Evolutionary conservation across 208 protist genomes (phyloP).

Genomic region (Wallacemonas sp.): DNA sequence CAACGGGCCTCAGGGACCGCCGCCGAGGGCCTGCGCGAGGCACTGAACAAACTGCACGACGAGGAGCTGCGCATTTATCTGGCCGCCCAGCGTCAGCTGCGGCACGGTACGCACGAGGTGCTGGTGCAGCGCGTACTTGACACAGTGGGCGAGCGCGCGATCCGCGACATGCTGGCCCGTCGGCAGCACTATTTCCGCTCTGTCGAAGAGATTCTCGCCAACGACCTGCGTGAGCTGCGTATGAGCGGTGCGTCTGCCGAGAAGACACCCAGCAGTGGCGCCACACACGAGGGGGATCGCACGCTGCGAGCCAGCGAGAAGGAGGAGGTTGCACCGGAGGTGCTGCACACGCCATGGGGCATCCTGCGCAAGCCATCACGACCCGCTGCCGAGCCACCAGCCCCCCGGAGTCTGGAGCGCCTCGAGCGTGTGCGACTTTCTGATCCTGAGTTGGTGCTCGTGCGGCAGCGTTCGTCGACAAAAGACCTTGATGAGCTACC

Average conservation of each 20-base stretch:
- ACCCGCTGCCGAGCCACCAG: conserved; percentile 3
- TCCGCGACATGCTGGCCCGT: conserved; percentile 77
- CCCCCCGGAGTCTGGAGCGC: conserved; percentile 37
- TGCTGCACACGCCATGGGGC: conserved; percentile 86
- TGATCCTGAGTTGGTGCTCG: conserved; percentile 59
- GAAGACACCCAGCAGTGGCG: background rate
- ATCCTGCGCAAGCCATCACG: conserved; percentile 66
- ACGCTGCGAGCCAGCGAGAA: conserved; percentile 46
- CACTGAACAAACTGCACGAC: conserved; percentile 66
- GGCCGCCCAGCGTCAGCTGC: conserved; percentile 73
- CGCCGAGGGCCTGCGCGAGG: conserved; percentile 30
- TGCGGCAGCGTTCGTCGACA: conserved; percentile 48
- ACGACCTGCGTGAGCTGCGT: conserved; percentile 58
- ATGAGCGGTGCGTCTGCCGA: background rate
- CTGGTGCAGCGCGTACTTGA: conserved; percentile 74
- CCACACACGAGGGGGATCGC: conserved; percentile 18
- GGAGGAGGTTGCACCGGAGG: conserved; percentile 45
- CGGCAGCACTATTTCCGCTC: conserved; percentile 87
- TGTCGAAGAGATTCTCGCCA: conserved; percentile 70
- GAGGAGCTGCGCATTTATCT: conserved; percentile 92
- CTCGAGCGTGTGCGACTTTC: conserved; percentile 65
- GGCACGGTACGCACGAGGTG: conserved; percentile 69
- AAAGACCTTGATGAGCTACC: conserved; percentile 84
- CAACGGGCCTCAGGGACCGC: conserved; percentile 21
- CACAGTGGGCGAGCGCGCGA: conserved; percentile 43